Evolutionary conservation across 164 flowering plant genomes (phyloP), one percentile per base, ranked within the genome.

Genomic region (Saururus chinensis): DNA sequence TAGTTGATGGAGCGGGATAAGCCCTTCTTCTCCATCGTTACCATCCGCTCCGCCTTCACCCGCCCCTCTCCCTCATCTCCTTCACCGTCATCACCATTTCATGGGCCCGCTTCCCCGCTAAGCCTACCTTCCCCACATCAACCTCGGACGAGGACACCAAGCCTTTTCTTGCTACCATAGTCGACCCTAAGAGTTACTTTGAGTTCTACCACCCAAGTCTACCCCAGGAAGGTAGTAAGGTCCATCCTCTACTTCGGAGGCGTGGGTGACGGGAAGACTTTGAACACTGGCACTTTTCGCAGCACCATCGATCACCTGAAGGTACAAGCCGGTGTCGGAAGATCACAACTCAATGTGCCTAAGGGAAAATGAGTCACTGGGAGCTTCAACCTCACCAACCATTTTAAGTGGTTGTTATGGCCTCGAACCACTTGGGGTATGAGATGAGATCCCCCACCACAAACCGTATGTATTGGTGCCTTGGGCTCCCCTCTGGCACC

Each of bases 391-490:
- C 86, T 91, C 61, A 91, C 97, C 67, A 91, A 95, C 67, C 79
- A 95, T 77, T 91, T 95, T n/a, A n/a, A n/a, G n/a, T n/a, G n/a
- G n/a, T n/a, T n/a, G n/a, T n/a, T n/a, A n/a, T n/a, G 53, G 92
- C 95, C 74, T 89, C 95, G 35, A 89, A 87, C 96, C 96, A 89
- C 69, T 89, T 89, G 9, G 96, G 96, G 64, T 89, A 89, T 0
- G 87, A 81, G 62, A 89, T 83, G 55, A 89, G 82, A 66, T 89
- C 96, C 0, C 95, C 96, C 0, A 87, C 87, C 24, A 73, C 70
- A 65, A 87, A 89, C 8, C 64, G 64, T 95, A 89, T 84, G 70
- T 37, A 84, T 0, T 62, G 55, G 55, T 60, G 22, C 22, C 66
- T 19, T 51, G 77, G 23, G 68, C 92, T 81, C 8, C 92, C 96